Conservation (phyloP, 805 yeast species). For the Suhomyces sp. region DNA sequence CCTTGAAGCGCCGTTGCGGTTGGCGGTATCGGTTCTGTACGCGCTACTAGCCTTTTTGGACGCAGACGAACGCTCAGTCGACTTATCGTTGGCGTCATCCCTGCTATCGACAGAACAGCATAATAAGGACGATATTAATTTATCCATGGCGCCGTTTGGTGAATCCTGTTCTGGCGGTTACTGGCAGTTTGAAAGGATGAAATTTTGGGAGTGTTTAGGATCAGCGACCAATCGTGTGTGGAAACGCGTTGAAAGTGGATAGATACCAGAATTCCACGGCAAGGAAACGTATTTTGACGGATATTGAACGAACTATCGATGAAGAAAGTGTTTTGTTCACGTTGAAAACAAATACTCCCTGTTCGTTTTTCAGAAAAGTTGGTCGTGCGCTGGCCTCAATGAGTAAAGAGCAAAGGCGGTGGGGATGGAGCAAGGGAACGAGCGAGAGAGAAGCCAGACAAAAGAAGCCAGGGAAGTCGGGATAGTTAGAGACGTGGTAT, state of each 20-base stretch:
- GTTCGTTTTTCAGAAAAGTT: slow-evolving; percentile 2
- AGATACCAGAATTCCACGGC: not conserved
- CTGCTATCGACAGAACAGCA: slow-evolving; percentile 38
- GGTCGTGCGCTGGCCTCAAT: slow-evolving; percentile 2
- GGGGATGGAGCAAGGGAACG: not conserved
- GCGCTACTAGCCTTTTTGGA: slow-evolving; percentile 1
- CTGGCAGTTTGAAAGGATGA: not conserved
- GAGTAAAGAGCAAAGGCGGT: not conserved
- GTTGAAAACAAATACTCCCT: slow-evolving; percentile 2
- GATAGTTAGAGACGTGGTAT: not conserved
- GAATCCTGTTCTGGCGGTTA: slow-evolving; percentile 2
- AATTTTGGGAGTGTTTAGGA: not conserved
- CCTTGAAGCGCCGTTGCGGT: not conserved
- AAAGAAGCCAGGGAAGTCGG: not conserved
- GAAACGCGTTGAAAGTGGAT: not conserved
- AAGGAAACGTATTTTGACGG: not conserved
- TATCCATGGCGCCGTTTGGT: slow-evolving; percentile 20
- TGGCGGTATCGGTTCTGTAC: not conserved
- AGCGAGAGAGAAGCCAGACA: too few species aligned
- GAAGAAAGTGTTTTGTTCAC: not conserved
- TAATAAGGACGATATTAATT: slow-evolving; percentile 30
- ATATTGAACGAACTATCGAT: not conserved
- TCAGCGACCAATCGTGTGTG: not conserved
- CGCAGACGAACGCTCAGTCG: not conserved
- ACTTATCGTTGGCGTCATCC: slow-evolving; percentile 33